Evolutionary conservation across 768 basidiomycete genomes (phyloP).

Genomic region (Mycena capillaripes): DNA sequence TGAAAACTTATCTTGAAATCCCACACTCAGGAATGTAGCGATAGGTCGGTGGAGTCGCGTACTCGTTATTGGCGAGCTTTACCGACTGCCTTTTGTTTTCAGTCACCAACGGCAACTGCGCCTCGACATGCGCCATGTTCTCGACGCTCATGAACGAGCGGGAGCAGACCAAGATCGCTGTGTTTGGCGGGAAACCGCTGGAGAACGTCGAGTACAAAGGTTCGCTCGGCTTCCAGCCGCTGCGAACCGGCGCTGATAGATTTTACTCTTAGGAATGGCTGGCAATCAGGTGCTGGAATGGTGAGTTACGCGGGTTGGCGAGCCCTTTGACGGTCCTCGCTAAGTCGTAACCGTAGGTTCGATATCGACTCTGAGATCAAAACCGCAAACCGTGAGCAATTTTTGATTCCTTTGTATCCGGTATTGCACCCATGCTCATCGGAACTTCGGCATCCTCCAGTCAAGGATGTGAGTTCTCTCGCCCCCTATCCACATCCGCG

Average conservation of each 20-base stretch:
- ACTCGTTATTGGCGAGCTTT: neutral
- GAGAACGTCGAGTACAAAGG: conserved; percentile 66
- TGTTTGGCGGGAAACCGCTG: conserved; percentile 71
- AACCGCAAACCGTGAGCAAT: conserved; percentile 54
- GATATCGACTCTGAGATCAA: conserved; percentile 74
- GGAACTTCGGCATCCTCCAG: neutral
- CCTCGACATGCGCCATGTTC: conserved; percentile 76
- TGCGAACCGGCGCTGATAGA: neutral
- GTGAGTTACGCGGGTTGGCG: conserved; percentile 33
- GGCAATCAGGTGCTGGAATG: conserved; percentile 77
- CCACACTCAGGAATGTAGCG: conserved; percentile 54
- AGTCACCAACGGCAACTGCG: conserved; percentile 65
- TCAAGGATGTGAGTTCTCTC: conserved; percentile 58
- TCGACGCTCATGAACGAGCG: conserved; percentile 72
- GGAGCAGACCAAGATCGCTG: conserved; percentile 64
- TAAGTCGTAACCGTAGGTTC: conserved; percentile 16
- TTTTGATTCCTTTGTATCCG: neutral
- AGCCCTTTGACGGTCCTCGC: neutral
- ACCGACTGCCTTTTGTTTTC: neutral
- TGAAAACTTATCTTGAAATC: neutral
- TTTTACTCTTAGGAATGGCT: conserved; percentile 58
- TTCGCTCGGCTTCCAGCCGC: conserved; percentile 17
- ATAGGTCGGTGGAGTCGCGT: conserved; percentile 50
- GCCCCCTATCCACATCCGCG: neutral
- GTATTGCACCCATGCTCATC: neutral